Evolutionary conservation across 176 grass and related monocot species (phyloP), one percentile per base, ranked within the genome.

Genomic region (Oryza longistaminata): DNA sequence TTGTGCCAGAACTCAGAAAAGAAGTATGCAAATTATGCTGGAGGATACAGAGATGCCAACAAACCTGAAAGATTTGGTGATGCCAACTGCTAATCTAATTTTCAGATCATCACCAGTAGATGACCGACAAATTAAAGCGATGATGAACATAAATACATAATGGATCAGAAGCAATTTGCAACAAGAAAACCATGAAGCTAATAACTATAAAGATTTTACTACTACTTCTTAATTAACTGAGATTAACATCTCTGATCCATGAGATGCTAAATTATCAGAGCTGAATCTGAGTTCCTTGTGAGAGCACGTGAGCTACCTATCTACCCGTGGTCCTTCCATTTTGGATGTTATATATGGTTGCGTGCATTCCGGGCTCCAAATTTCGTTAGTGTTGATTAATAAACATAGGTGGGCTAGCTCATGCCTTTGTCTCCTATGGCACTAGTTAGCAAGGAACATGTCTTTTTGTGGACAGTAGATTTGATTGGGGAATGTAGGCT

Each of bases 351-450:
- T 17, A 49, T 79, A 61, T 19, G 76, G 87, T 76, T 89, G 76
- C 76, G 77, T 76, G 82, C 31, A 81, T 85, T 19, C 77, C 79
- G 83, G 88, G 83, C 79, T 86, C 34, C 65, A 90, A 89, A 77
- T 5, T 39, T 78, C 27, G 25, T 84, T 9, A 0, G 3, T 8
- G 60, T 16, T 67, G 73, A 86, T 90, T 86, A 64, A 71, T 74
- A 77, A 17, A 27, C 52, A 66, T 14, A 49, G 53, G 62, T 62
- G 37, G 5, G 52, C 73, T 86, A 73, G 73, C 78, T 86, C 66
- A 66, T 86, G 78, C 45, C 35, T 52, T 52, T 86, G 80, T 82
- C 83, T 76, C 73, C 73, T 58, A 66, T 83, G 58, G 75, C 60
- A 40, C 6, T 40, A 82, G 71, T 66, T 44, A 53, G 5, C 9